Base-by-base conservation (phyloP, 2,329 filamentous ascomycete species). In the Decorospora gaudefroyi region DNA sequence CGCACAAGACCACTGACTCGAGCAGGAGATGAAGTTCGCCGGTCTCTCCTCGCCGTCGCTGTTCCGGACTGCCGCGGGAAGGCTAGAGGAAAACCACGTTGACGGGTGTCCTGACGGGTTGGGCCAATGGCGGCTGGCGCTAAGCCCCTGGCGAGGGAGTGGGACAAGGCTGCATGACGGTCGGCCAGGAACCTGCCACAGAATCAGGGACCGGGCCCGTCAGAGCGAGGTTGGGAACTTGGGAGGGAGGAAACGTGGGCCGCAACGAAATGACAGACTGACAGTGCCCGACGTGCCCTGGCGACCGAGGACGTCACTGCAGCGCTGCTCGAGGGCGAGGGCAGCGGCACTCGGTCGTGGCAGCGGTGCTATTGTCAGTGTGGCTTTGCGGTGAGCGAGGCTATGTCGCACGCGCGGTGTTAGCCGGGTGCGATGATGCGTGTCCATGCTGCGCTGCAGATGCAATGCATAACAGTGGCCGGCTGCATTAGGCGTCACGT, bases 21-120 rank as follows among this genome's bases (percentile, higher is more conserved):
- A 49, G 30, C 18, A 35, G 33, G 42, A 47, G 38, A 50, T 48
- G 46, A n/a, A 46, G 51, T 51, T 48, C 29, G 53, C 39, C 53
- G 49, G 53, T 30, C 46, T 45, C 47, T 47, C n/a, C 38, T 51
- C 53, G 57, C 61, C 49, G 58, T 49, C 46, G 42, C 44, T 51
- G 54, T 56, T 59, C 60, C 62, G 57, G 52, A 37, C 40, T 59
- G 55, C 62, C 61, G 59, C 57, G 56, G 53, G 51, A 42, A 53
- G 61, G 52, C 64, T 66, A 67, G 57, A 59, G 51, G 57, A 42
- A 56, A 59, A 62, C 63, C 64, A 61, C 53, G 53, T 49, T 51
- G 49, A 50, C 61, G 63, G 62, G 57, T 52, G 56, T 49, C 38
- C 42, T 51, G 48, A 28, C 49, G 29, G 30, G 12, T 29, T 29